Evolutionary conservation across 1,139 yeast species (phyloP), one percentile per base, ranked within the genome.

Genomic region (Protomyces macrosporus): DNA sequence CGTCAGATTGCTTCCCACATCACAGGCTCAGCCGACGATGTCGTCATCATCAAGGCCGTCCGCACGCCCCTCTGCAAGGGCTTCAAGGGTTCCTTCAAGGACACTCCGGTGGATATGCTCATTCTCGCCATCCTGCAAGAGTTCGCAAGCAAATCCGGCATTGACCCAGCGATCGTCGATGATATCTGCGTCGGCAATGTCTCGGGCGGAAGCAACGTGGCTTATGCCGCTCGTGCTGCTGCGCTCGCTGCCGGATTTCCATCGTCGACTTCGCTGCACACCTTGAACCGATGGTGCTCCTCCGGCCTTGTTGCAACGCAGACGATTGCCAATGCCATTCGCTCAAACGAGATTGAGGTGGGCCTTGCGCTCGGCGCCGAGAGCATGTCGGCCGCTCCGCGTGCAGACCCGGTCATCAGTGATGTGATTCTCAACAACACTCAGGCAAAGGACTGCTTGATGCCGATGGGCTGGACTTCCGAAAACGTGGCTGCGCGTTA

Each of bases 341-440:
- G 81, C 70, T 78, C 83, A 67, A 97, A 97, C 54, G 96, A 90
- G 80, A 90, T 91, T 71, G 90, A 86, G 70, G 81, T 93, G 72
- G 98, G 98, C 68, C 79, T 91, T 65, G 98, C 95, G 55, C 86
- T 86, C 61, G 98, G 98, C 74, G 95, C 85, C 63, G 98, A 91
- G 78, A 86, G 96, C 72, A 91, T 91, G 98, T 82, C 95, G 30
- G 48, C 34, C 10, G 39, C 45, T n/a, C 60, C 60, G 5, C 86
- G 86, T 78, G 90, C 87, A 74, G 95, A 95, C 23, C 87, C 95
- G 40, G 79, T 81, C 69, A 80, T 89, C 69, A 87, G 91, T 60
- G 79, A 79, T 42, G 77, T 79, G 52, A 73, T 82, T 70, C 72
- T 76, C 64, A 75, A 75, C 42, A 73, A 79, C 68, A 71, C 74